Base-by-base conservation (phyloP, 805 yeast genomes). In the Ogataea wickerhamii region DNA sequence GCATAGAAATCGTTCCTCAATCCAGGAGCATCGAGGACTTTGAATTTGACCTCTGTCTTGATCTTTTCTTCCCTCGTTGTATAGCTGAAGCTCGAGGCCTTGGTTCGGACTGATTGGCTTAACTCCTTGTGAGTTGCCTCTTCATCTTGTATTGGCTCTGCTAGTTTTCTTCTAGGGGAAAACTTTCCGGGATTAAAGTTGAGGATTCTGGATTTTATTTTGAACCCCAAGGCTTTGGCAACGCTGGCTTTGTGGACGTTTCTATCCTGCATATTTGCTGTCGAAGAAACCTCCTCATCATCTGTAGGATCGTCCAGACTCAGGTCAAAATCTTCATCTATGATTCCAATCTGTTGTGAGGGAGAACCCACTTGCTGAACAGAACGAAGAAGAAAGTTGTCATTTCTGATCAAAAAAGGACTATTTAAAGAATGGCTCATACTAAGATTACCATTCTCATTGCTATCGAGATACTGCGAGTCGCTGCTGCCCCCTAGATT, bases 1-100 rank as follows among this genome's bases (percentile, higher is more conserved):
- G 86, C 72, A 58, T 87, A 87, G 53, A 80, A 87, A 55, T 87
- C 95, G 56, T 85, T 81, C 43, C 82, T 64, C 37, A 87, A 58
- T 2, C 78, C 77, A 0, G 88, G 88, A 0, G 93, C 89, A 53
- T 76, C 82, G 14, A 80, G 57, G 0, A 78, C 77, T 43, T 73
- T 67, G 45, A 60, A 74, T 0, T 81, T 75, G 14, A 61, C 60
- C 18, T 64, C 68, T 2, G 70, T 54, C 36, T 58, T 61, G 6
- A 64, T 44, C 23, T 54, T 50, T 14, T 29, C 32, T 6, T 57
- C 38, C 53, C 51, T 6, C 49, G 55, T 37, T 4, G 43, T 17
- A 12, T 40, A 28, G 18, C 36, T 31, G 20, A 32, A 16, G 18
- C 36, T 44, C 6, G 52, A 40, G 22, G 36, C 31, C 19, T 36